Base-by-base conservation (phyloP, 345 rosid species). In the Cochlearia excelsa region DNA sequence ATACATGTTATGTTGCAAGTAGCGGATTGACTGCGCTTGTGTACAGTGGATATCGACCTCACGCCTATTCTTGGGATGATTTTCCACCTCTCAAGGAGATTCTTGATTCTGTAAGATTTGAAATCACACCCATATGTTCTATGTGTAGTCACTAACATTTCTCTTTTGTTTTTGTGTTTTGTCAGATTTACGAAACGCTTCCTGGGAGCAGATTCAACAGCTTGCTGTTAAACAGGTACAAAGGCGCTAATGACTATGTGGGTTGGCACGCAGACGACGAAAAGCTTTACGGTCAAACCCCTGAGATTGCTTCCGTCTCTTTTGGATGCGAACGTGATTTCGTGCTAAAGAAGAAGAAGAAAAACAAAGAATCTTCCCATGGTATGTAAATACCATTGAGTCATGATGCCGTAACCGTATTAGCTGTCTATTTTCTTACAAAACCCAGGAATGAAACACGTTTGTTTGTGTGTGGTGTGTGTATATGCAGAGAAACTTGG, bases 221-320 rank as follows among this genome's bases (percentile, higher is more conserved):
- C 79, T 79, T 91, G 72, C 75, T 91, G 7, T 71, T 91, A 60
- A 91, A 88, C 43, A 81, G 90, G 40, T 88, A 91, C 50, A 80
- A 81, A 57, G 92, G 87, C 27, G 85, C 92, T 26, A 78, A 61
- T 47, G 95, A 92, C 63, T 78, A 83, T 51, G 90, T 88, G 42
- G 80, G 81, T 61, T 92, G 96, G 98, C 98, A 92, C 67, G 81
- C 95, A 1, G 96, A 92, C 70, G 98, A 84, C 33, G 98, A 88
- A 74, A 69, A 77, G 65, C 80, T 83, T 53, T 88, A 84, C 10
- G 93, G 96, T 48, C 74, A 74, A 0, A 77, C 83, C 49, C 90
- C 93, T 0, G 88, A 84, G 41, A 88, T 86, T 47, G 95, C 93
- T 4, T 92, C 96, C 0, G 77, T 92, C 67, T 84, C 96, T 1